phyloP scores from a whole-genome alignment of 306 rosid genomes.

The Trifolium subterraneum region DNA sequence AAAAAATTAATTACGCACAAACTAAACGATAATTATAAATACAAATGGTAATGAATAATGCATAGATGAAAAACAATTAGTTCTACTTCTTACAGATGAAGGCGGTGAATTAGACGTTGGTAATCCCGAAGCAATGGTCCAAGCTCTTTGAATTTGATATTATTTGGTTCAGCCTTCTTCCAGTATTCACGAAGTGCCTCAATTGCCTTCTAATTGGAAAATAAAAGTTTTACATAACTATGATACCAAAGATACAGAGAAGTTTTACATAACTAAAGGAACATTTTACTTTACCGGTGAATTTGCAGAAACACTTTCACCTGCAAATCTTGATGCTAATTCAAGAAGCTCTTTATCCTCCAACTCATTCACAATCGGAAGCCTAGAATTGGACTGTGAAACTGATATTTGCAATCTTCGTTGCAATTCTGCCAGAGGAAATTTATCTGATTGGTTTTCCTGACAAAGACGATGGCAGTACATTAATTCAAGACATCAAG shows the following conservation, averaged over 20 bases:
- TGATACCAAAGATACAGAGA: neutral
- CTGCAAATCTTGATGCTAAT: constrained; percentile 63
- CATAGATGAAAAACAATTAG: constrained; percentile 25
- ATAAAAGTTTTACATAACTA: constrained; percentile 5
- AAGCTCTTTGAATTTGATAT: constrained; percentile 77
- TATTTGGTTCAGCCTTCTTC: constrained; percentile 71
- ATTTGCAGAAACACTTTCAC: constrained; percentile 52
- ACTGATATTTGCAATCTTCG: constrained; percentile 69
- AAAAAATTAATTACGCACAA: neutral
- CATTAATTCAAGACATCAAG: constrained; percentile 30
- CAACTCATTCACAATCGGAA: constrained; percentile 66
- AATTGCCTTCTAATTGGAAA: constrained; percentile 48
- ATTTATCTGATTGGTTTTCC: constrained; percentile 64
- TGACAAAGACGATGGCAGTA: constrained; percentile 39
- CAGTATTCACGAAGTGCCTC: constrained; percentile 81
- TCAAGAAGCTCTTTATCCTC: constrained; percentile 80
- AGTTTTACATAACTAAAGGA: constrained; percentile 1
- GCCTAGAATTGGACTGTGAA: constrained; percentile 57
- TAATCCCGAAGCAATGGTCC: constrained; percentile 94
- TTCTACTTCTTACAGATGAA: constrained; percentile 65
- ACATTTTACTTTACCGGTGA: constrained; percentile 46
- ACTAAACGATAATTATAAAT: neutral
- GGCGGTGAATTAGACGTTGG: constrained; percentile 66
- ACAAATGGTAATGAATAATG: constrained; percentile 1
- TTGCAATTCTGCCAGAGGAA: constrained; percentile 70